A percentile compares a stretch with the other conserved stretches of the same genome.
These are phyloP conservation scores for Hymenoscyphus fraxineus DNA, from an alignment of 2,329 filamentous ascomycete genomes.

Conservation along the genomic window DNA sequence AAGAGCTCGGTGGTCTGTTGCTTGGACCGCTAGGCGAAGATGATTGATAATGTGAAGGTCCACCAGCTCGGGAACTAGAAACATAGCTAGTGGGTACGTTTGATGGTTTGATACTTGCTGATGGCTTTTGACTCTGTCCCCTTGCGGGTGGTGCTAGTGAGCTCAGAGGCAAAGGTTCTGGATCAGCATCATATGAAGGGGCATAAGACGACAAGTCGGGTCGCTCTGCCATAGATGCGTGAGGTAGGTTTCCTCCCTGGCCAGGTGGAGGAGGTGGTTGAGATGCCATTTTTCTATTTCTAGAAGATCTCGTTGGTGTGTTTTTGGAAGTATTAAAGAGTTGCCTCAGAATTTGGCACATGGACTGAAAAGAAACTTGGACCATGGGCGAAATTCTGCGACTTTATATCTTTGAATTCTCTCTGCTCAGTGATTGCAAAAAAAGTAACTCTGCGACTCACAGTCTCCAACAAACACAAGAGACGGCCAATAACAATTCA, in stretches of 20 bases:
- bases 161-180: background rate
- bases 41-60: background rate
- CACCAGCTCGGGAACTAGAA: background rate
- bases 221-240: background rate
- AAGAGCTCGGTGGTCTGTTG: background rate
- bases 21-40: background rate
- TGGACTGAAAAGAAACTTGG: background rate
- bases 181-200: background rate
- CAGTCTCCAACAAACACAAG: background rate
- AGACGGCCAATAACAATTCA: background rate
- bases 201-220: background rate
- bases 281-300: background rate
- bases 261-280: constrained; percentile 1
- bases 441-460: background rate
- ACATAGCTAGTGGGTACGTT: background rate
- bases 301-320: background rate
- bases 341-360: background rate
- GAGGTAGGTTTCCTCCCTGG: background rate
- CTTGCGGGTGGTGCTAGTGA: background rate
- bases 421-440: background rate
- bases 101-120: background rate
- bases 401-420: background rate
- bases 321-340: background rate
- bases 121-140: background rate
- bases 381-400: background rate